Base-by-base conservation (phyloP, 164 flowering plant genomes). In the Annona squamosa region DNA sequence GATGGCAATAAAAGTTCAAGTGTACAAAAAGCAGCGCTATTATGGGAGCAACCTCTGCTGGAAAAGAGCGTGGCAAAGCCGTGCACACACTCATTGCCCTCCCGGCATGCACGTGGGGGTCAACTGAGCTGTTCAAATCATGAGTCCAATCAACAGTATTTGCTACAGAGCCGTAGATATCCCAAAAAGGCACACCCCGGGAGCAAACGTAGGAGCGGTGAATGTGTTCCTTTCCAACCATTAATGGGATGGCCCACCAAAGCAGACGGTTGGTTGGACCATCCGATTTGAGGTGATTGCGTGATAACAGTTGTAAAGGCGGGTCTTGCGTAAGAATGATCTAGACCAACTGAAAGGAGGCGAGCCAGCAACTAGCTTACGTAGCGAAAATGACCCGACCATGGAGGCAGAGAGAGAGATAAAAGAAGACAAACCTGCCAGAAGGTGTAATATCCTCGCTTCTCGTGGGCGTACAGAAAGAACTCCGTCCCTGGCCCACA, bases 371-470 rank as follows among this genome's bases (percentile, higher is more conserved):
- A 12, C 59, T 52, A 52, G 9, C 13, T 16, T 16, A 52, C 59
- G 0, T 10, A 9, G 59, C 59, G 59, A 52, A 52, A 52, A 52
- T 52, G 59, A 52, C 59, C 59, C 3, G 13, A 52, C 9, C 10
- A 7, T 1, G 41, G 0, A 65, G 41, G 45, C 26, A 4, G 16
- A 43, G 3, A n/a, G 44, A 19, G 3, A 2, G 59, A 37, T 41
- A 46, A 42, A 18, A 67, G 41, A 18, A 12, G 67, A 83, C 84
- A n/a, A 76, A 94, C 98, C 98, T 94, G 98, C 98, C 97, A 94
- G 78, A 94, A 92, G 12, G 98, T 92, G 86, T 87, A 94, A 80
- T 90, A 94, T 63, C 98, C 98, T 81, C 98, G 82, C 63, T 91
- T 82, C 79, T 91, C 94, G 73, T 92, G 97, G 41, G 98, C 98